phyloP scores from a whole-genome alignment of 306 rosid genomes.

The Acacia confusa region DNA sequence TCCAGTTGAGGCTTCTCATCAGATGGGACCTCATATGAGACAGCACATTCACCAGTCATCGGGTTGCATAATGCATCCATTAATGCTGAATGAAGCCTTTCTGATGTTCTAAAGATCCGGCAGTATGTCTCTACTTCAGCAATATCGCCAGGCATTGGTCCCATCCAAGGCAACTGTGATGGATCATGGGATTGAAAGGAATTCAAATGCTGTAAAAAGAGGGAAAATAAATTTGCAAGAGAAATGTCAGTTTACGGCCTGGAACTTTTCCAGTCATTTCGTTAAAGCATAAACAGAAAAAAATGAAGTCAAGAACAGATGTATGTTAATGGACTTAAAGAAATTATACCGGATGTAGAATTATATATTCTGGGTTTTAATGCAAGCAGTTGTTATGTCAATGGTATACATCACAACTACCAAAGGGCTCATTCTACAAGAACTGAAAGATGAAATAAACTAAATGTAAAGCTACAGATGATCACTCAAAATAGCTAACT shows the following conservation, averaged over 20 bases:
- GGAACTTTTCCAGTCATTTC: slow-evolving; percentile 24
- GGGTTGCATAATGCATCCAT: slow-evolving; percentile 94
- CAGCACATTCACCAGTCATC: slow-evolving; percentile 84
- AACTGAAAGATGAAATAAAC: slow-evolving; percentile 16
- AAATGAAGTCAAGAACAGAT: neutral
- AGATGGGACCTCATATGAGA: slow-evolving; percentile 73
- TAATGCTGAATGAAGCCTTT: slow-evolving; percentile 73
- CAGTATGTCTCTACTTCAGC: slow-evolving; percentile 97
- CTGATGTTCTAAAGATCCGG: slow-evolving; percentile 85
- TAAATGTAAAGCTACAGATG: neutral
- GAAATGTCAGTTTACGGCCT: slow-evolving; percentile 37
- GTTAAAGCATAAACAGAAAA: slow-evolving; percentile 12
- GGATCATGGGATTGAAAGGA: slow-evolving; percentile 52
- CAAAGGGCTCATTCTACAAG: slow-evolving; percentile 1
- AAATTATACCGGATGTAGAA: slow-evolving; percentile 3
- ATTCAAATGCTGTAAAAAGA: slow-evolving; percentile 41
- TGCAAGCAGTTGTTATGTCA: neutral
- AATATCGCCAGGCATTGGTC: slow-evolving; percentile 96
- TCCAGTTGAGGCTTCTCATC: slow-evolving; percentile 87
- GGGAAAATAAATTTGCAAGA: slow-evolving; percentile 14
- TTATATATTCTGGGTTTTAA: slow-evolving; percentile 1
- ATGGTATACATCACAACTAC: neutral
- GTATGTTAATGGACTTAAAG: neutral
- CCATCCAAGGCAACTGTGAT: slow-evolving; percentile 63
- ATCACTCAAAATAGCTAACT: slow-evolving; percentile 1